phyloP scores from a whole-genome alignment of 805 yeast genomes.

The Wickerhamomyces hampshirensis region DNA sequence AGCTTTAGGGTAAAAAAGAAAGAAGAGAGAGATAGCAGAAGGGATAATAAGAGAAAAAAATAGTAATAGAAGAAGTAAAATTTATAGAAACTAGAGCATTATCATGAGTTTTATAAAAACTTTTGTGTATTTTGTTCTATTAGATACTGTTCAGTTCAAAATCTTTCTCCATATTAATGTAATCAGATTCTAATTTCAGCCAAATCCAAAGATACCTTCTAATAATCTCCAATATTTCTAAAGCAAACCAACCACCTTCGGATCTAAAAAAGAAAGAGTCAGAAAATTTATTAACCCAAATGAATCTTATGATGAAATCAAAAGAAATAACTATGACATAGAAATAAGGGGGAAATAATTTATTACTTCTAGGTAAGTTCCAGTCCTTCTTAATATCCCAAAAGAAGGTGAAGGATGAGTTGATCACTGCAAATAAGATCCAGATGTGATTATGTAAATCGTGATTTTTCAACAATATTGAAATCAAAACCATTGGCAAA shows the following conservation, averaged over 20 bases:
- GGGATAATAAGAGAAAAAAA: no score
- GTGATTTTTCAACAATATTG: slow-evolving; percentile 23
- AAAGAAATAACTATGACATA: slow-evolving; percentile 54
- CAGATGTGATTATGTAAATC: slow-evolving; percentile 19
- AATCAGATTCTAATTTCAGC: slow-evolving; percentile 76
- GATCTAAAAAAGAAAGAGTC: slow-evolving; percentile 19
- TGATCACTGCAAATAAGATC: slow-evolving; percentile 44
- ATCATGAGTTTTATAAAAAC: no score
- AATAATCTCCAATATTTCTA: slow-evolving; percentile 70
- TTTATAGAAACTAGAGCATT: no score
- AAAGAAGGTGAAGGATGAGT: slow-evolving; percentile 70
- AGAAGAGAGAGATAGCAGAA: slow-evolving; percentile 27
- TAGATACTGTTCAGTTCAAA: no score
- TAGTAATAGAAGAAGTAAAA: no score
- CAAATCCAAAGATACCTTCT: slow-evolving; percentile 91
- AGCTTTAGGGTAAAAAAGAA: slow-evolving; percentile 35
- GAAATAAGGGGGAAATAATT: slow-evolving; percentile 20
- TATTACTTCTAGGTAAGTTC: slow-evolving; percentile 32
- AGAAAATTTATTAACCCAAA: slow-evolving; percentile 65
- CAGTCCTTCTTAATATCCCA: slow-evolving; percentile 95
- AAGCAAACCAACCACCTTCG: slow-evolving; percentile 58
- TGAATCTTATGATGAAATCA: slow-evolving; percentile 65
- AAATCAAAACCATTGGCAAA: slow-evolving; percentile 44
- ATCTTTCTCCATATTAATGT: slow-evolving; percentile 2
- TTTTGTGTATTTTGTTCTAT: no score